phyloP scores from a whole-genome alignment of 345 rosid genomes.

The Turnera subulata region DNA sequence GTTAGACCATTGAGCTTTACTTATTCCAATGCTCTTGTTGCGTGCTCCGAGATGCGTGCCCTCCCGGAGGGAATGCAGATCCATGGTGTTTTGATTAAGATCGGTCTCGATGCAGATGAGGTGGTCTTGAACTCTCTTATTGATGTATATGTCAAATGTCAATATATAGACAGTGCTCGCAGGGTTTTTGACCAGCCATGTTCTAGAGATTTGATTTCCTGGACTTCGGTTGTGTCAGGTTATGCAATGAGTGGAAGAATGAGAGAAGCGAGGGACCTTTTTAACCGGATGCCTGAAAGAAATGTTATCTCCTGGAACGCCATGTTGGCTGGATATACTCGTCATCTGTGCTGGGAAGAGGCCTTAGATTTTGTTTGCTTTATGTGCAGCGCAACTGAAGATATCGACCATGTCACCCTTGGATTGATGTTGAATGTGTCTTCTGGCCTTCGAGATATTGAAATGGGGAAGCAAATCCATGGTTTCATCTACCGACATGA shows the following conservation, averaged over 20 bases:
- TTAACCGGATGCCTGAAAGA: slow-evolving; percentile 69
- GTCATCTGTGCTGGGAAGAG: slow-evolving; percentile 52
- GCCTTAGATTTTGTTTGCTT: slow-evolving; percentile 47
- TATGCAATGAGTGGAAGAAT: slow-evolving; percentile 58
- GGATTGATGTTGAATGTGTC: slow-evolving; percentile 56
- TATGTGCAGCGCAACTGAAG: slow-evolving; percentile 43
- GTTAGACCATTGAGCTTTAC: slow-evolving; percentile 60
- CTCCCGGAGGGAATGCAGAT: slow-evolving; percentile 63
- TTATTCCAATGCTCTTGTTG: slow-evolving; percentile 61
- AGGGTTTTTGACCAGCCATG: slow-evolving; percentile 49
- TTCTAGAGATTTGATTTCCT: slow-evolving; percentile 51
- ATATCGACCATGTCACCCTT: slow-evolving; percentile 59
- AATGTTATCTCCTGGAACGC: slow-evolving; percentile 80
- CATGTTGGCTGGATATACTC: slow-evolving; percentile 72
- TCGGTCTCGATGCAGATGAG: slow-evolving; percentile 37
- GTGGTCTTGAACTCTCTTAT: slow-evolving; percentile 61
- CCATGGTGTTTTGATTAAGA: slow-evolving; percentile 54
- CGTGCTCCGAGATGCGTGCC: slow-evolving; percentile 54
- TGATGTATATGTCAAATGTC: slow-evolving; percentile 68
- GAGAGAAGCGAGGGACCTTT: slow-evolving; percentile 63
- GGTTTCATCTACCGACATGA: slow-evolving; percentile 61
- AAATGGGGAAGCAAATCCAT: slow-evolving; percentile 75
- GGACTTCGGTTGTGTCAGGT: slow-evolving; percentile 72
- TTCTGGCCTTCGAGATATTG: slow-evolving; percentile 64
- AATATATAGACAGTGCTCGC: slow-evolving; percentile 52